These are phyloP conservation scores for Euphorbia pulcherrima DNA, from an alignment of 345 rosid genomes.

Conservation along the genomic window DNA sequence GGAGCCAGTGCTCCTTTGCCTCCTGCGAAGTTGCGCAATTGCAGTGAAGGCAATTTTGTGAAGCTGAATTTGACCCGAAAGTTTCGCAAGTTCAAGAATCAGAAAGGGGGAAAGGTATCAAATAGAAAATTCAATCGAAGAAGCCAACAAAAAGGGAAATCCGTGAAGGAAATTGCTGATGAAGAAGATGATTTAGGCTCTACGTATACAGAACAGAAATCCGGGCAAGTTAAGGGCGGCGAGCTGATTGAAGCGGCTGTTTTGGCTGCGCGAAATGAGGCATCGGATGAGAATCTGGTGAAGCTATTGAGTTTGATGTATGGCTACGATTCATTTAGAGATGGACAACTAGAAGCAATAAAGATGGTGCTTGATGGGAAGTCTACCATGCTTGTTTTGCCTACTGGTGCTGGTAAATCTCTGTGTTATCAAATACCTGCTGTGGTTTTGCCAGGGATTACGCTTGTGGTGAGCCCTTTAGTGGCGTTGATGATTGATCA, in stretches of 20 bases:
- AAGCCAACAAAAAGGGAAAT: constrained; percentile 42
- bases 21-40: constrained; percentile 46
- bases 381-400: constrained; percentile 80
- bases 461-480: constrained; percentile 66
- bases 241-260: constrained; percentile 48
- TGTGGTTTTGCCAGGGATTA: constrained; percentile 66
- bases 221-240: constrained; percentile 22
- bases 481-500: constrained; percentile 96
- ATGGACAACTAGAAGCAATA: constrained; percentile 61
- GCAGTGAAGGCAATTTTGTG: constrained; percentile 82
- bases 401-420: constrained; percentile 92
- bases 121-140: constrained; percentile 36
- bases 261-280: constrained; percentile 42
- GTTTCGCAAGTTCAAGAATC: constrained; percentile 49
- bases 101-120: constrained; percentile 34
- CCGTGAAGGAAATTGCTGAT: constrained; percentile 18
- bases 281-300: constrained; percentile 57
- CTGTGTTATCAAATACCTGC: constrained; percentile 94
- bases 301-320: constrained; percentile 48
- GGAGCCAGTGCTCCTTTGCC: constrained; percentile 34
- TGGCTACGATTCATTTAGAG: constrained; percentile 52
- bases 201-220: constrained; percentile 31
- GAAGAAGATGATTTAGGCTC: constrained; percentile 50
- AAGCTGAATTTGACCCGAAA: constrained; percentile 57
- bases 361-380: constrained; percentile 56